These are phyloP conservation scores for Trichomonas vaginalis DNA, from an alignment of 208 protist genomes.

Conservation along the genomic window DNA sequence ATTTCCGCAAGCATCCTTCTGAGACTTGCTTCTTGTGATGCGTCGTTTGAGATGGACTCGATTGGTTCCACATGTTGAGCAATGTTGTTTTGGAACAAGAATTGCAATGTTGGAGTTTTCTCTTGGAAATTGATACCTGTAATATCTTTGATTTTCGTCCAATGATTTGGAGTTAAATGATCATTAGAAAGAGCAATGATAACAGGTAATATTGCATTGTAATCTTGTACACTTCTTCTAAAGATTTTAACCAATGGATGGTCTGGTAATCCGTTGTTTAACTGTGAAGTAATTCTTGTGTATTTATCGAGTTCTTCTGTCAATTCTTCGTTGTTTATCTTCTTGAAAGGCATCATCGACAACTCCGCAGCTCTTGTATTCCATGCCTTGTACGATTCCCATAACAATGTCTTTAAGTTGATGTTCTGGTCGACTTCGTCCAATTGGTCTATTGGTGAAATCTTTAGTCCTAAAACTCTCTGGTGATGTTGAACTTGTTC, in stretches of 20 bases:
- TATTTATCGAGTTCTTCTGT: neutral
- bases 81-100: neutral
- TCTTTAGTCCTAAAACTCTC: neutral
- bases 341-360: neutral
- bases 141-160: constrained; percentile 21
- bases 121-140: neutral
- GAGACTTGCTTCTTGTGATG: constrained; percentile 10
- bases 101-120: neutral
- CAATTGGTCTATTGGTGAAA: neutral
- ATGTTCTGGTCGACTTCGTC: neutral
- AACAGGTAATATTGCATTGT: constrained; percentile 14
- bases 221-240: neutral
- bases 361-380: neutral
- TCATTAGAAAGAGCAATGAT: constrained; percentile 13
- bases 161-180: constrained; percentile 8
- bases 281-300: neutral
- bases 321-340: neutral
- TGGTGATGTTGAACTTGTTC: neutral
- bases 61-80: neutral
- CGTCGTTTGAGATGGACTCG: neutral
- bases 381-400: neutral
- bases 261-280: neutral
- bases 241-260: constrained; percentile 24
- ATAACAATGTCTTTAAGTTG: neutral
- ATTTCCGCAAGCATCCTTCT: neutral